phyloP scores from a whole-genome alignment of 163 green algal species.

The Scenedesmus sp. region DNA sequence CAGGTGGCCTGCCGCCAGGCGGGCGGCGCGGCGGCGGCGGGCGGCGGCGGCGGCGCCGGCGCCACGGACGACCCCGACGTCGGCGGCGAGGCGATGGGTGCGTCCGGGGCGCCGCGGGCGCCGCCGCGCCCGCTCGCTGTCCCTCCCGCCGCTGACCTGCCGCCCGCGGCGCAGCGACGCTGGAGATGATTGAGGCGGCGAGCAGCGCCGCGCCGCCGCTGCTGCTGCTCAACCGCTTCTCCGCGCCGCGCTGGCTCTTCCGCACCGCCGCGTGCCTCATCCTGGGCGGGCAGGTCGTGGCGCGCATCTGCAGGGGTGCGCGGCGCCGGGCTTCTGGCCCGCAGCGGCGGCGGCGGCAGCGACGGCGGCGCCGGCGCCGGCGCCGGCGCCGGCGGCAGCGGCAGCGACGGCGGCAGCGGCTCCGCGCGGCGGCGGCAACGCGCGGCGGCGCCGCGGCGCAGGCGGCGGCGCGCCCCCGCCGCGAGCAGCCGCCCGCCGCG shows the following conservation, averaged over 20 bases:
- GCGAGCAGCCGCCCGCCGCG: no score
- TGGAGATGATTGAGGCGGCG: constrained; percentile 43
- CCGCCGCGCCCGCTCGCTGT: not conserved
- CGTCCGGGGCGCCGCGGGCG: not conserved
- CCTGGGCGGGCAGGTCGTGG: constrained; percentile 83
- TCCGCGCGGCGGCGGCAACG: not conserved
- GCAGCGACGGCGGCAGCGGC: not conserved
- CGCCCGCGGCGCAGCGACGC: constrained; percentile 38
- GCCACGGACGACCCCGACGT: constrained; percentile 9
- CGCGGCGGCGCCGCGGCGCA: not conserved
- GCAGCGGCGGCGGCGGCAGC: no score
- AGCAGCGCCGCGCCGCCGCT: constrained; percentile 37
- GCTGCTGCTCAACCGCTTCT: constrained; percentile 46
- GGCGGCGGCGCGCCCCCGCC: no score
- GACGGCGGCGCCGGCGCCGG: no score
- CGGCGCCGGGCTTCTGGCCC: no score
- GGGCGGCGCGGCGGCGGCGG: no score
- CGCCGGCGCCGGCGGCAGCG: not conserved
- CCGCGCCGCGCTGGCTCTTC: constrained; percentile 85
- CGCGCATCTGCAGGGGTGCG: constrained; percentile 82
- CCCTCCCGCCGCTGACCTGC: no score
- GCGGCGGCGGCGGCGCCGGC: no score
- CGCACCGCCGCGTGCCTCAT: constrained; percentile 80
- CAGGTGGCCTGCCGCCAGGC: no score
- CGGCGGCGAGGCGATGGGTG: constrained; percentile 28